Evolutionary conservation across 306 rosid species (phyloP), one percentile per base, ranked within the genome.

Genomic region (Cajanus cajan): DNA sequence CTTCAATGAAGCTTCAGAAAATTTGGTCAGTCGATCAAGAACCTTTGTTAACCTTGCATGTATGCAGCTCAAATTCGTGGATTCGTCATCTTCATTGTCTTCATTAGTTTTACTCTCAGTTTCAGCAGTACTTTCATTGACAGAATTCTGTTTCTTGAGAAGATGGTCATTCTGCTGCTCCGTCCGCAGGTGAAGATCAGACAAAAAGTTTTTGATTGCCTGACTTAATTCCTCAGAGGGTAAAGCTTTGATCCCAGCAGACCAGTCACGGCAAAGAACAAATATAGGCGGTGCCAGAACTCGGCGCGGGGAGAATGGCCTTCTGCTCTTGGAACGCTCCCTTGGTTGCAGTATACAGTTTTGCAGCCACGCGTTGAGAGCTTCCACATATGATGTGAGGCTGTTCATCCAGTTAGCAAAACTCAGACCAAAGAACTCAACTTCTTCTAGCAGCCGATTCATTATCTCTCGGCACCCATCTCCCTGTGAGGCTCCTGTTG

Each of bases 361-460:
- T 71, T 90, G 98, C 65, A 93, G 90, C 99, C 99, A 95, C 1
- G 91, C 84, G 43, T 95, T 91, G 72, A 95, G 86, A 66, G 98
- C 86, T 74, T 88, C 99, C 6, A 91, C 89, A 31, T 95, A 95
- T 31, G 94, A 88, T 21, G 96, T 88, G 80, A 73, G 98, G 90
- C 97, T 89, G 83, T 95, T 92, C 72, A 95, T 90, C 99, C 99
- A 95, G 75, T 93, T 86, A 1, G 98, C 94, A 82, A 95, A 93
- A 86, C 98, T 91, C 72, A 93, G 84, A 69, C 98, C 98, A 39
- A 95, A 95, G 78, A 90, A 86, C 80, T 93, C 99, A 1, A 91
- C 85, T 82, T 95, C 97, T 71, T 93, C 89, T 33, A 87, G 84
- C 71, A 95, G 92, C 43, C 84, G 94, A 40, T 70, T 51, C 82